phyloP scores from a whole-genome alignment of 148 eudicot genomes.

The Persicaria tinctoria region DNA sequence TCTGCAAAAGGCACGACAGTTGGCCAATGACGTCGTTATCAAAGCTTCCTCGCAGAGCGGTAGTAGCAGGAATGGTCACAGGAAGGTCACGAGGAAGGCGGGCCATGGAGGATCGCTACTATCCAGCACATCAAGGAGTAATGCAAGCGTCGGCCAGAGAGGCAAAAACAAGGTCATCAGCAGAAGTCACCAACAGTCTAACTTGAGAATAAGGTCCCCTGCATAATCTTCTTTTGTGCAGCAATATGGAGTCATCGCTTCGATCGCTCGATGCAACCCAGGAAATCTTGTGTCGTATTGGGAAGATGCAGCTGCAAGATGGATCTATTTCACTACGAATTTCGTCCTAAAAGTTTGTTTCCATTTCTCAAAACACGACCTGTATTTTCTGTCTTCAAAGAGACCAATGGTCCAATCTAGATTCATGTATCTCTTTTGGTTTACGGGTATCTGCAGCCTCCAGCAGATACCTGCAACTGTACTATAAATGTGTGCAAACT shows the following conservation, averaged over 20 bases:
- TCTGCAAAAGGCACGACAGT: constrained; percentile 78
- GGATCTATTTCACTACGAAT: background rate
- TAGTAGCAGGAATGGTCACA: constrained; percentile 30
- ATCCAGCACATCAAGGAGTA: constrained; percentile 21
- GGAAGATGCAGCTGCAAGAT: background rate
- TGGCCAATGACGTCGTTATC: constrained; percentile 45
- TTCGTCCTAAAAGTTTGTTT: background rate
- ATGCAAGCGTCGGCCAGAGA: constrained; percentile 30
- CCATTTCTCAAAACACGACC: background rate
- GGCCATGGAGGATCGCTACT: constrained; percentile 28
- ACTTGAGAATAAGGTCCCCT: constrained; percentile 7
- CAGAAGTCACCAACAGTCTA: constrained; percentile 20
- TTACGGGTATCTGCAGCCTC: background rate
- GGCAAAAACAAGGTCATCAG: constrained; percentile 35
- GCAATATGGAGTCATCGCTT: background rate
- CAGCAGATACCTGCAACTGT: background rate
- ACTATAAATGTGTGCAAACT: background rate
- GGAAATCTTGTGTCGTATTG: background rate
- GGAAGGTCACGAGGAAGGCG: constrained; percentile 40
- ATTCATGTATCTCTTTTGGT: background rate
- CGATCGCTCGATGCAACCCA: too few species aligned
- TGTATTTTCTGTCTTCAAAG: background rate
- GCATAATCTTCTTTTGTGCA: background rate
- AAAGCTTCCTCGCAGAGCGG: constrained; percentile 61
- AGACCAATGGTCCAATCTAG: background rate